Conservation (phyloP, 805 yeast species). For the Myxozyma mucilagina region DNA sequence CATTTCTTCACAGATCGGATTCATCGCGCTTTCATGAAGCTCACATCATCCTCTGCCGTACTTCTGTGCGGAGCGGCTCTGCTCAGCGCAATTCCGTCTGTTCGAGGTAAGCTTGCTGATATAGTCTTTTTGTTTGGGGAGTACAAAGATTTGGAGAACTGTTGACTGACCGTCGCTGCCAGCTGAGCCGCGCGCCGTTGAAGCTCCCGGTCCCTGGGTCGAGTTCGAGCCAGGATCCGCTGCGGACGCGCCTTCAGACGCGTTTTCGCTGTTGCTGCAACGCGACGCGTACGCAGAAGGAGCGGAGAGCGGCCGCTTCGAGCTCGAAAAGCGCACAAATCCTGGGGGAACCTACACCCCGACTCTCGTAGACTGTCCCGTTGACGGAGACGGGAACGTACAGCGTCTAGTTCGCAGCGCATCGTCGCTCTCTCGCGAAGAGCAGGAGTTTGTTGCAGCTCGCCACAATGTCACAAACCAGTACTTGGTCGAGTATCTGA, state of each 20-base stretch:
- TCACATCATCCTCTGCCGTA: too few relatives aligned
- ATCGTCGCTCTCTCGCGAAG: constrained; percentile 19
- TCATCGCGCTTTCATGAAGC: too few relatives aligned
- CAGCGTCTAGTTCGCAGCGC: constrained; percentile 21
- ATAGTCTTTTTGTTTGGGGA: background rate
- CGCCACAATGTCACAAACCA: constrained; percentile 23
- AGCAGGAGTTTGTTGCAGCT: constrained; percentile 32
- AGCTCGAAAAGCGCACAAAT: constrained; percentile 7
- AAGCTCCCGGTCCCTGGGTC: background rate
- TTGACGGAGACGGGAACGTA: background rate
- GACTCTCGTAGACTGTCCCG: constrained; percentile 12
- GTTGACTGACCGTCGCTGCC: background rate
- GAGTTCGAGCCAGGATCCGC: background rate
- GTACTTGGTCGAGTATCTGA: constrained; percentile 47
- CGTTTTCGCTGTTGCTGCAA: background rate
- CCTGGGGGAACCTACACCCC: constrained; percentile 18
- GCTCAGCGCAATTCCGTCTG: too few relatives aligned
- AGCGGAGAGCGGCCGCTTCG: background rate
- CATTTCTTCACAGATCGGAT: too few relatives aligned
- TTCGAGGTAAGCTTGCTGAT: background rate
- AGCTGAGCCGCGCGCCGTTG: background rate
- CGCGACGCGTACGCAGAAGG: background rate
- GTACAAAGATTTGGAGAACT: background rate
- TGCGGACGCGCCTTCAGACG: too few relatives aligned
- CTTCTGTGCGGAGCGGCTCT: too few relatives aligned